phyloP scores from a whole-genome alignment of 108 stramenopile species.

The Nitzschia sp. region DNA sequence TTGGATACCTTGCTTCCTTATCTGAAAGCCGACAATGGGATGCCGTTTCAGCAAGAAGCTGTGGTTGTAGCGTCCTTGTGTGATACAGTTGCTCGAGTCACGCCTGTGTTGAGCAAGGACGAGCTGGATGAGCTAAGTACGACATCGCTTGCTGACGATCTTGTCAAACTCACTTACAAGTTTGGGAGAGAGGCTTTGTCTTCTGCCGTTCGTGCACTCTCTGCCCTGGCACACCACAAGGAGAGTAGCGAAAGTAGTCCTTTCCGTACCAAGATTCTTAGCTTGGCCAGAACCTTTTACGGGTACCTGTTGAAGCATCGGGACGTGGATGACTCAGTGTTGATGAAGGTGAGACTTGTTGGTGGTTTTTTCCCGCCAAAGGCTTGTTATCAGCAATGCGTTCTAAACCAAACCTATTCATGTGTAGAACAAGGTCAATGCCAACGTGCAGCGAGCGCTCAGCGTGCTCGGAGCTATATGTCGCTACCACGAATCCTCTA shows the following conservation, averaged over 20 bases:
- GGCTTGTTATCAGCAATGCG: no score
- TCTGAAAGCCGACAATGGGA: conserved; percentile 89
- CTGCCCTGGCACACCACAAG: conserved; percentile 56
- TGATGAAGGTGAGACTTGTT: conserved; percentile 11
- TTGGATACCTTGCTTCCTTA: conserved; percentile 88
- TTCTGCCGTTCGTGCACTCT: conserved; percentile 68
- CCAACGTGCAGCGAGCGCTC: conserved; percentile 64
- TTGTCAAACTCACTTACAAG: conserved; percentile 68
- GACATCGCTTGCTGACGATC: conserved; percentile 59
- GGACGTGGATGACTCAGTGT: conserved; percentile 40
- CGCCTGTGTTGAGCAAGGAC: conserved; percentile 41
- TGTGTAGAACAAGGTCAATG: conserved; percentile 32
- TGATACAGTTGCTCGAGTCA: conserved; percentile 52
- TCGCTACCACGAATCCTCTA: conserved; percentile 29
- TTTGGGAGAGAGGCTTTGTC: conserved; percentile 60
- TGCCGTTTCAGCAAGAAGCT: conserved; percentile 55
- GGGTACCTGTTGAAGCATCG: conserved; percentile 61
- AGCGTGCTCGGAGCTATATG: conserved; percentile 79
- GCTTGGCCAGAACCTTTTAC: conserved; percentile 74
- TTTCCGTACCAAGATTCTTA: conserved; percentile 49
- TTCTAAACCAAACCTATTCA: no score
- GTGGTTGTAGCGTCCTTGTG: conserved; percentile 65
- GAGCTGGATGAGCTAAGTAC: conserved; percentile 48
- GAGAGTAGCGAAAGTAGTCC: conserved; percentile 31
- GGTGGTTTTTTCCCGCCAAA: no score